phyloP scores from a whole-genome alignment of 2,329 filamentous ascomycete species.

The Cladosporium sp. region DNA sequence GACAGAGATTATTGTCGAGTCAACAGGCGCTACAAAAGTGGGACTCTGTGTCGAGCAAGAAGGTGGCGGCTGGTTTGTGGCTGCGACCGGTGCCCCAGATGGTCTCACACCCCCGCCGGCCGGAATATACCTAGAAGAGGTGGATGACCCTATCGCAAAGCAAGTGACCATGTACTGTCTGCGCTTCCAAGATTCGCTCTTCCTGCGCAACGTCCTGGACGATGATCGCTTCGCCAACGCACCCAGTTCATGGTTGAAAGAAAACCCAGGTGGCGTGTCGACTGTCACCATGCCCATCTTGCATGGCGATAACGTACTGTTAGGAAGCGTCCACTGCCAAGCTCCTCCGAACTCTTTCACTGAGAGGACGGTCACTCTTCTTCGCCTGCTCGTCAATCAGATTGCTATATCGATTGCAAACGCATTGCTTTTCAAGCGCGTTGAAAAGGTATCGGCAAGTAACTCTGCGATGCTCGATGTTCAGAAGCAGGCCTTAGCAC shows the following conservation, averaged over 20 bases:
- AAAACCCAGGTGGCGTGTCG: conserved; percentile 65
- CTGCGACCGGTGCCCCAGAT: conserved; percentile 68
- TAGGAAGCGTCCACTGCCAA: conserved; percentile 73
- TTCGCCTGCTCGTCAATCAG: conserved; percentile 69
- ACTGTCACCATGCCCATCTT: conserved; percentile 77
- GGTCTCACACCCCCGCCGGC: conserved; percentile 63
- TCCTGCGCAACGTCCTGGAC: conserved; percentile 65
- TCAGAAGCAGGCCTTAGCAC: conserved; percentile 67
- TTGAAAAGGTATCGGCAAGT: conserved; percentile 72
- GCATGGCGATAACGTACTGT: conserved; percentile 64
- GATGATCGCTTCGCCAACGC: conserved; percentile 78
- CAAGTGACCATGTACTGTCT: conserved; percentile 74
- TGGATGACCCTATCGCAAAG: conserved; percentile 65
- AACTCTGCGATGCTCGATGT: conserved; percentile 74
- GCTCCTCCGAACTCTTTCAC: conserved; percentile 71
- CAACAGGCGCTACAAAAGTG: conserved; percentile 67
- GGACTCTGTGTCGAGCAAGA: conserved; percentile 71
- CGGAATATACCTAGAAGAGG: conserved; percentile 57
- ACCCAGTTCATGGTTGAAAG: conserved; percentile 61
- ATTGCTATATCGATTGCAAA: conserved; percentile 63
- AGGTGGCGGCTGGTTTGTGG: conserved; percentile 63
- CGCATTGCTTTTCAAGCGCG: conserved; percentile 59
- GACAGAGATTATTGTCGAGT: conserved; percentile 75
- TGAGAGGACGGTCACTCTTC: conserved; percentile 54
- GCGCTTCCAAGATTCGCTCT: conserved; percentile 70